These are phyloP conservation scores for Cladosporium sp. DNA, from an alignment of 2,329 filamentous ascomycete species.

Conservation along the genomic window DNA sequence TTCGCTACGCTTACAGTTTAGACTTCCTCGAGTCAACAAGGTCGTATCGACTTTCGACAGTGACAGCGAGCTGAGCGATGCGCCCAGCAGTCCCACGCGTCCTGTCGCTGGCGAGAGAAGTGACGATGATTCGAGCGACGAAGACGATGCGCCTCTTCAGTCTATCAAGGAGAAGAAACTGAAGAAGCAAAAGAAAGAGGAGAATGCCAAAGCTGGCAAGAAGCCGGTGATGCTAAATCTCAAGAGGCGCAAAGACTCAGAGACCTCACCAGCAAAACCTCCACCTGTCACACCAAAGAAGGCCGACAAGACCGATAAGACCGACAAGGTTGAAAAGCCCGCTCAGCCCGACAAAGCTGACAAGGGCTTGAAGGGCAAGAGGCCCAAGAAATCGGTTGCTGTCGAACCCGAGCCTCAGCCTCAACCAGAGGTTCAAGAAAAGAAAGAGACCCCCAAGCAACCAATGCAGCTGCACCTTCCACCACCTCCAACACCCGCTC, in stretches of 20 bases:
- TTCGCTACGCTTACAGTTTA: conserved; percentile 62
- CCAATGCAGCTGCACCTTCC: conserved; percentile 10
- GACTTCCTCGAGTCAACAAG: conserved; percentile 59
- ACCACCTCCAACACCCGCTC: conserved; percentile 6
- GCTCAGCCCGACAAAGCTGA: conserved; percentile 6
- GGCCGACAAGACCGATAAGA: conserved; percentile 9
- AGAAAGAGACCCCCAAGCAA: conserved; percentile 1
- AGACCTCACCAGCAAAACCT: conserved; percentile 4
- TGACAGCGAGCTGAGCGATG: conserved; percentile 10
- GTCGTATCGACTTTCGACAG: conserved; percentile 31
- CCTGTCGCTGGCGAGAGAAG: conserved; percentile 50
- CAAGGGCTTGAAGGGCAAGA: conserved; percentile 12
- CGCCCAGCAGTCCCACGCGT: conserved; percentile 17
- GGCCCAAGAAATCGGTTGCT: conserved; percentile 15
- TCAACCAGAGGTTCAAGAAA: conserved; percentile 3
- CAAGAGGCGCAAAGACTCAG: conserved; percentile 13
- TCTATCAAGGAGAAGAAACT: conserved; percentile 22
- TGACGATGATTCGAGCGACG: conserved; percentile 37
- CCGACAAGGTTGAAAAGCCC: too few relatives aligned
- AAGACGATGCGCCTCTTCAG: conserved; percentile 39
- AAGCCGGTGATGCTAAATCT: conserved; percentile 11
- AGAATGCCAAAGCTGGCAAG: conserved; percentile 17
- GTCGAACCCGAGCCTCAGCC: conserved; percentile 5
- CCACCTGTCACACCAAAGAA: conserved; percentile 8
- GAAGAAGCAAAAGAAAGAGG: conserved; percentile 27